phyloP scores from a whole-genome alignment of 2,329 filamentous ascomycete genomes.

The Sporothrix humicola region DNA sequence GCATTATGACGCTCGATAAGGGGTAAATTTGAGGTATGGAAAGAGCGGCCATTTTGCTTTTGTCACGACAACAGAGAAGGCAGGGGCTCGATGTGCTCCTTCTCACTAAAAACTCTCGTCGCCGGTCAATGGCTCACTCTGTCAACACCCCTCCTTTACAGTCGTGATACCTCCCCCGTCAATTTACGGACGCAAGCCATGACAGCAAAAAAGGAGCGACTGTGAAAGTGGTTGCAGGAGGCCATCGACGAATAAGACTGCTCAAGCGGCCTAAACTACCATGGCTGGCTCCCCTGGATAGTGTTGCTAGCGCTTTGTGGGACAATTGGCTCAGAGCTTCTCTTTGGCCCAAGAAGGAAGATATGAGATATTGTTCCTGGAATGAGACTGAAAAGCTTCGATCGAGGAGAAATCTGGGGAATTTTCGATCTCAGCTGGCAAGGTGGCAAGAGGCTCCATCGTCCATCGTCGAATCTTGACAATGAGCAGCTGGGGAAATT shows the following conservation, averaged over 20 bases:
- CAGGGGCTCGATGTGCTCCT: neutral
- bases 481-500: neutral
- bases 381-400: neutral
- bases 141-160: neutral
- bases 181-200: neutral
- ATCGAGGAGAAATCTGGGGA: neutral
- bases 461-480: neutral
- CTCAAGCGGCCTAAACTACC: neutral
- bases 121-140: neutral
- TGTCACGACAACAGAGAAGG: constrained; percentile 5
- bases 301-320: neutral
- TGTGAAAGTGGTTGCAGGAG: constrained; percentile 26
- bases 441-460: neutral
- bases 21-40: neutral
- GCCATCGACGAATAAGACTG: constrained; percentile 3
- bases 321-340: constrained; percentile 9
- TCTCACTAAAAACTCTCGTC: neutral
- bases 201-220: constrained; percentile 10
- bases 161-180: neutral
- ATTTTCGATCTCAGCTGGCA: constrained; percentile 7
- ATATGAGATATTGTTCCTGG: too few species aligned
- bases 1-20: neutral
- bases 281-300: neutral
- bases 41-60: neutral
- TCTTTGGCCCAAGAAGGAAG: neutral